These are phyloP conservation scores for Cryomyces minteri DNA, from an alignment of 495 filamentous ascomycete species.

Conservation along the genomic window DNA sequence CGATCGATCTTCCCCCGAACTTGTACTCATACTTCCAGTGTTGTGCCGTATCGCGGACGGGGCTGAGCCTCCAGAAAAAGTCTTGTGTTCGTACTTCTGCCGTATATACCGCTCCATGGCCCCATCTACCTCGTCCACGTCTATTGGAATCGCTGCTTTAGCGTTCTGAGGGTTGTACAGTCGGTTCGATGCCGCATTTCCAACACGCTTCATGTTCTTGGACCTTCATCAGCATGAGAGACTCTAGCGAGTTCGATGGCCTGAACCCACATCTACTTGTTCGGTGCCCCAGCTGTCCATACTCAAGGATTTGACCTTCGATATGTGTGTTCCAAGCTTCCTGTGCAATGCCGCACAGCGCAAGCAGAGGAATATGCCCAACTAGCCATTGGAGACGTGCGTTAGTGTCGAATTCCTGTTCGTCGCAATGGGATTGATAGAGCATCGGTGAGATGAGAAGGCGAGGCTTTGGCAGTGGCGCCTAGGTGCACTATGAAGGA, in stretches of 20 bases:
- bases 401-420: no score
- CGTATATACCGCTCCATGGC: constrained; percentile 89
- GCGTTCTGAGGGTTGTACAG: constrained; percentile 71
- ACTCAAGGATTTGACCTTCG: constrained; percentile 92
- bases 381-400: constrained; percentile 24
- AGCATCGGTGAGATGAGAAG: no score
- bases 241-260: neutral
- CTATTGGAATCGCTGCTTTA: constrained; percentile 65
- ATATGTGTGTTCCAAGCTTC: constrained; percentile 92
- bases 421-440: no score
- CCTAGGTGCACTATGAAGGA: no score
- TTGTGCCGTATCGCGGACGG: constrained; percentile 21
- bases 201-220: constrained; percentile 81
- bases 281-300: constrained; percentile 95
- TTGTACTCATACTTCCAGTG: constrained; percentile 28
- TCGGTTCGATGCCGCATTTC: constrained; percentile 71
- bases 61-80: constrained; percentile 25
- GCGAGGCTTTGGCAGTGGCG: no score
- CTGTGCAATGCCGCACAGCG: constrained; percentile 91
- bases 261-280: constrained; percentile 67
- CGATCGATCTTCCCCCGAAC: constrained; percentile 31
- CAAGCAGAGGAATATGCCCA: constrained; percentile 95
- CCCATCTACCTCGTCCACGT: constrained; percentile 77
- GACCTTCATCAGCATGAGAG: constrained; percentile 7
- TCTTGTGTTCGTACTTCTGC: constrained; percentile 67